Evolutionary conservation across 208 protist species (phyloP).

Genomic region (Trypanosomatidae sp.): DNA sequence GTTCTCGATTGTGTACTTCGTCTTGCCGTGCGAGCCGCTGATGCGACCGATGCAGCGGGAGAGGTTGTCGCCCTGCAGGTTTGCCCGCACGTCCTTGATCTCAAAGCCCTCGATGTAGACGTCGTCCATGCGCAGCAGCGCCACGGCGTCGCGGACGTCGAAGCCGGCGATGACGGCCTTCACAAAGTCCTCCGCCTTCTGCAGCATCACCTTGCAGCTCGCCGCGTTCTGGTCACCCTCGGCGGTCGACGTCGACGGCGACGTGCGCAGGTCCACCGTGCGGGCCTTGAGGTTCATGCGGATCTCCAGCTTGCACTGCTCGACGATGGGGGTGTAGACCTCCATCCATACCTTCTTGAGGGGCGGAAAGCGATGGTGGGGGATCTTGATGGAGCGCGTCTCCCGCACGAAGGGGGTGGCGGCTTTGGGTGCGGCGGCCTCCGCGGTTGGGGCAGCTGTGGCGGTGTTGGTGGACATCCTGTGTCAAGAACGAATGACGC

Average conservation of each 20-base stretch:
- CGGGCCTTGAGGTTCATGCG: conserved; percentile 97
- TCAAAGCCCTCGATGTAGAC: conserved; percentile 99
- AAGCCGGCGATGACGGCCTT: conserved; percentile 97
- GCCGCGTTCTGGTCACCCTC: conserved; percentile 32
- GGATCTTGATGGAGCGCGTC: conserved; percentile 90
- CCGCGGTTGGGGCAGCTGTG: conserved; percentile 8
- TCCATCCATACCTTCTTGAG: conserved; percentile 98
- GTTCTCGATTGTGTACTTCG: conserved; percentile 99
- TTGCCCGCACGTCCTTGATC: conserved; percentile 96
- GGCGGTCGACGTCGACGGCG: conserved; percentile 76
- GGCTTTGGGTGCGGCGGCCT: too few relatives aligned
- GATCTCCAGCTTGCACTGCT: conserved; percentile 99
- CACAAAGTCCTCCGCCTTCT: conserved; percentile 99
- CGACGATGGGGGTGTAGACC: conserved; percentile 98
- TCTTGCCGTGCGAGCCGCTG: conserved; percentile 99
- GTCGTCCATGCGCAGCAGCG: conserved; percentile 99
- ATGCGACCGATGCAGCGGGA: conserved; percentile 99
- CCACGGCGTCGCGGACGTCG: conserved; percentile 97
- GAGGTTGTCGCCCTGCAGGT: conserved; percentile 92
- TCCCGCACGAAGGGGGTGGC: too few relatives aligned
- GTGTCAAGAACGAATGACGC: too few relatives aligned
- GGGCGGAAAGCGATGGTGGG: conserved; percentile 96
- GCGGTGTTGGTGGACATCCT: not conserved
- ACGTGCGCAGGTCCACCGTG: conserved; percentile 95
- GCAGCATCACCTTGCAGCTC: conserved; percentile 79